Evolutionary conservation across 306 rosid genomes (phyloP).

Genomic region (Cucumis cinereus): DNA sequence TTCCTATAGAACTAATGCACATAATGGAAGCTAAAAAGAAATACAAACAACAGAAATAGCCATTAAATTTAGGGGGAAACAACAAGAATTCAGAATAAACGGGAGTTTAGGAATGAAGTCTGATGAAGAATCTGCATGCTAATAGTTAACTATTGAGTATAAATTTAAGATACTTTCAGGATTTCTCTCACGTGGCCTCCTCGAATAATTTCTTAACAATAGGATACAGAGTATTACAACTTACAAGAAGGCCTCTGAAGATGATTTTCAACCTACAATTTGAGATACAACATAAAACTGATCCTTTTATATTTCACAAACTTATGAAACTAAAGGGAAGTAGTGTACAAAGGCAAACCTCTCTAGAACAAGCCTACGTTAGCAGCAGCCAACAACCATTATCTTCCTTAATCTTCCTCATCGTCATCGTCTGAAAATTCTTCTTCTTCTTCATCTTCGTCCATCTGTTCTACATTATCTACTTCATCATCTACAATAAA

Average conservation of each 20-base stretch:
- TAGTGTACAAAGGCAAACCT: neutral
- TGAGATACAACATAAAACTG: neutral
- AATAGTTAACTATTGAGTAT: neutral
- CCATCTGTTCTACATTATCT: slow-evolving; percentile 33
- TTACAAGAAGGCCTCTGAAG: neutral
- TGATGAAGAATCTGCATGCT: neutral
- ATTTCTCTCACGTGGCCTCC: neutral
- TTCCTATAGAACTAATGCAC: neutral
- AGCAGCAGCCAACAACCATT: neutral
- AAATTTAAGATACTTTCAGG: neutral
- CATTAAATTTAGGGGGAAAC: neutral
- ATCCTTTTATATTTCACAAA: neutral
- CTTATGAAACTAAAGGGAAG: neutral
- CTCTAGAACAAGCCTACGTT: neutral
- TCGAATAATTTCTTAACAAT: neutral
- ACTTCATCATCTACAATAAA: slow-evolving; percentile 25
- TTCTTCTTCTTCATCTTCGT: slow-evolving; percentile 35
- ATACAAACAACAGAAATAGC: neutral
- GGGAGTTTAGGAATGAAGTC: neutral
- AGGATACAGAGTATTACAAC: neutral
- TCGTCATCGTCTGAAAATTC: slow-evolving; percentile 21
- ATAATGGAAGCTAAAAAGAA: neutral
- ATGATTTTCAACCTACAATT: neutral
- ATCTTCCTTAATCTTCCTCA: slow-evolving; percentile 3
- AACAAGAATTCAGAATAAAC: neutral